These are phyloP conservation scores for Cystobasidium ongulense DNA, from an alignment of 768 basidiomycete genomes.

Conservation along the genomic window DNA sequence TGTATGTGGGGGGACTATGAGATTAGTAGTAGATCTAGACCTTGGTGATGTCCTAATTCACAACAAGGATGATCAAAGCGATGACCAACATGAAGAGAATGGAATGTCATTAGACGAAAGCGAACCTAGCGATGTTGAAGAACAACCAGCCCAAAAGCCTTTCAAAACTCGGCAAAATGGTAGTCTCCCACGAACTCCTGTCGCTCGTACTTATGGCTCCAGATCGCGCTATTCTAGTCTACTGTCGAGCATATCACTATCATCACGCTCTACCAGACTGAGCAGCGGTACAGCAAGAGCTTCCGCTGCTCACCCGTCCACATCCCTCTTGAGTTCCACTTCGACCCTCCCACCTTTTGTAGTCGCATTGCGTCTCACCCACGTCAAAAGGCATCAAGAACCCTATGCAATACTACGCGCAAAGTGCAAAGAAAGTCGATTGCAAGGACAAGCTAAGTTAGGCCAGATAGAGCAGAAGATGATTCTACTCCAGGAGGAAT, in stretches of 20 bases:
- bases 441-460: neutral
- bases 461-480: neutral
- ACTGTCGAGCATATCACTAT: neutral
- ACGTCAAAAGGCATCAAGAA: neutral
- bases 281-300: neutral
- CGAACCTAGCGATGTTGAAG: neutral
- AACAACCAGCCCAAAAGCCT: no score
- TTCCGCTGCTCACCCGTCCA: neutral
- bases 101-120: neutral
- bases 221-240: neutral
- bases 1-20: neutral
- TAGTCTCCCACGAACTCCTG: neutral
- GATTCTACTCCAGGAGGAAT: neutral
- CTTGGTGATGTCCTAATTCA: neutral
- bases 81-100: neutral
- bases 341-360: neutral
- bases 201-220: neutral
- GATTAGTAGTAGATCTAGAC: neutral
- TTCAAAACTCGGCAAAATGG: neutral
- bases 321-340: neutral
- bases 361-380: neutral
- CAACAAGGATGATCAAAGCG: neutral
- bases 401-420: neutral
- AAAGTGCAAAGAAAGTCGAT: neutral
- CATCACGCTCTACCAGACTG: neutral